Evolutionary conservation across 1,139 yeast species (phyloP).

Genomic region (Yamadazyma taylorii): DNA sequence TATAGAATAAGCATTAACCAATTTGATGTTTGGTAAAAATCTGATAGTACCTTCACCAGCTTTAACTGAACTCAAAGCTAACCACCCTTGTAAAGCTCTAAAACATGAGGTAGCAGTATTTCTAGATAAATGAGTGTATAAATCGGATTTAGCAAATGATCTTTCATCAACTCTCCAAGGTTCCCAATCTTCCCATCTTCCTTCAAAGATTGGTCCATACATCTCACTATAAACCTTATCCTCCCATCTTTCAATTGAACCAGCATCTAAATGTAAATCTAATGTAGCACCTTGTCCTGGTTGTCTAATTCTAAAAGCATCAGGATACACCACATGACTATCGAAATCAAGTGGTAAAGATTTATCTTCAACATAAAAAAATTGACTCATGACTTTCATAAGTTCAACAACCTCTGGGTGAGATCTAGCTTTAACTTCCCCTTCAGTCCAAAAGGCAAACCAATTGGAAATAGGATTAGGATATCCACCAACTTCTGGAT

Average conservation of each 20-base stretch:
- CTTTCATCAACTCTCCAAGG: conserved; percentile 42
- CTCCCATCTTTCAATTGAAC: conserved; percentile 43
- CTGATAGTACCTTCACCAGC: conserved; percentile 47
- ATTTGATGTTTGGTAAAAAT: conserved; percentile 40
- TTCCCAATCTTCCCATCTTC: conserved; percentile 49
- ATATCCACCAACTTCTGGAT: conserved; percentile 33
- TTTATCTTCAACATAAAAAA: conserved; percentile 32
- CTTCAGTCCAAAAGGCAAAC: conserved; percentile 44
- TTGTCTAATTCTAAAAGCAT: conserved; percentile 39
- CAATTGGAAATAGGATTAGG: conserved; percentile 30
- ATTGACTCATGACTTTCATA: conserved; percentile 29
- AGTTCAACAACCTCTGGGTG: conserved; percentile 36
- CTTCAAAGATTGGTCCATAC: conserved; percentile 41
- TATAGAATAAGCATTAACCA: conserved; percentile 40
- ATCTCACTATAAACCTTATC: conserved; percentile 32
- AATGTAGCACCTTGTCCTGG: conserved; percentile 40
- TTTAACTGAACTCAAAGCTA: conserved; percentile 33
- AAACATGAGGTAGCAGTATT: conserved; percentile 40
- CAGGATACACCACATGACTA: conserved; percentile 37
- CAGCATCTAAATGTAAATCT: conserved; percentile 47
- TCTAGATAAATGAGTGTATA: conserved; percentile 26
- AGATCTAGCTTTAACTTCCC: conserved; percentile 42
- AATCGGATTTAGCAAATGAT: conserved; percentile 32
- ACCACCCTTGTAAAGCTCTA: conserved; percentile 52
- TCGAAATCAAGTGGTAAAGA: conserved; percentile 26